Evolutionary conservation across 108 stramenopile genomes (phyloP).

Genomic region (Nitzschia inconspicua): DNA sequence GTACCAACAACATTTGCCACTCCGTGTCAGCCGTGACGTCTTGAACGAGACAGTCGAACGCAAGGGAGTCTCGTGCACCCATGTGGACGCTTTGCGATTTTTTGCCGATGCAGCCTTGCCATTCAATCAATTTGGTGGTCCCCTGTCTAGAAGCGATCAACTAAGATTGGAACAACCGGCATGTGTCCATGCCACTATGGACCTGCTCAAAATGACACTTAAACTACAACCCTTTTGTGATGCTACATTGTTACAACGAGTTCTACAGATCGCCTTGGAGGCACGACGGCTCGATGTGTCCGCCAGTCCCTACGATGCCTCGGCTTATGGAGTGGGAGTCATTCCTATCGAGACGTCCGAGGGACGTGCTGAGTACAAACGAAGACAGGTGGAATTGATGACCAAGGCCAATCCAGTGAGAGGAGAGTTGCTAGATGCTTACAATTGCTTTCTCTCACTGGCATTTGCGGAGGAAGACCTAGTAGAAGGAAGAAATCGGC

Average conservation of each 20-base stretch:
- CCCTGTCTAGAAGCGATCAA: slow-evolving; percentile 54
- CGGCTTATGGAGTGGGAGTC: slow-evolving; percentile 46
- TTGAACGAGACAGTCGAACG: slow-evolving; percentile 86
- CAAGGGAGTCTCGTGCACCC: slow-evolving; percentile 83
- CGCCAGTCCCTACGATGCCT: slow-evolving; percentile 89
- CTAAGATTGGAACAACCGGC: slow-evolving; percentile 48
- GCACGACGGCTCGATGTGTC: slow-evolving; percentile 86
- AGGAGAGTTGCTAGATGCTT: slow-evolving; percentile 42
- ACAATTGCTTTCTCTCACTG: slow-evolving; percentile 45
- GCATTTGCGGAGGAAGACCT: slow-evolving; percentile 37
- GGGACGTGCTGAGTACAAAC: slow-evolving; percentile 73
- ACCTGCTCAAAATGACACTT: slow-evolving; percentile 86
- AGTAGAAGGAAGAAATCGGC: not conserved
- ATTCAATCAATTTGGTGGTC: slow-evolving; percentile 60
- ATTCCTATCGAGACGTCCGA: slow-evolving; percentile 84
- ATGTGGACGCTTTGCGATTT: slow-evolving; percentile 92
- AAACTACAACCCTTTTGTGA: slow-evolving; percentile 72
- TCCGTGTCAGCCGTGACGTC: slow-evolving; percentile 67
- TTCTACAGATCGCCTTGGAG: slow-evolving; percentile 64
- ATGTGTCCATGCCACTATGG: slow-evolving; percentile 95
- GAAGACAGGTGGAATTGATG: slow-evolving; percentile 56
- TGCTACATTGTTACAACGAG: slow-evolving; percentile 47
- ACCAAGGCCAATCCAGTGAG: slow-evolving; percentile 51
- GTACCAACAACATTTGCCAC: slow-evolving; percentile 76
- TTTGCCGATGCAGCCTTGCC: slow-evolving; percentile 86